Evolutionary conservation across 2,329 filamentous ascomycete genomes (phyloP), one percentile per base, ranked within the genome.

Genomic region (Colletotrichum sojae): DNA sequence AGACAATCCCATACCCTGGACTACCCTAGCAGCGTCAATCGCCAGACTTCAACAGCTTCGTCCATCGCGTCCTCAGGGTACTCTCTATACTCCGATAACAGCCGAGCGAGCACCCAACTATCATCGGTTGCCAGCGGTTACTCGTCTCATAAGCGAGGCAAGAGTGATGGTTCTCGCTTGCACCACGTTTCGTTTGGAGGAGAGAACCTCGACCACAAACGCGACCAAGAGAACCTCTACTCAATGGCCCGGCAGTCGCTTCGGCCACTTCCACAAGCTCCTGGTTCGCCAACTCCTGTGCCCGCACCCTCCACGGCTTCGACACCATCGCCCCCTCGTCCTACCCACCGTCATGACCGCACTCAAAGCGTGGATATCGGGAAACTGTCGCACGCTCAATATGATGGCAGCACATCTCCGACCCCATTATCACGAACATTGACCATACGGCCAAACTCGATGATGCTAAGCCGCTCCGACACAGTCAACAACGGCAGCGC

Each of bases 161-260:
- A 90, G 79, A 95, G 93, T 81, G 93, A 96, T 83, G 88, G 88
- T 66, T 86, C 86, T 69, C 84, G 85, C 51, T 86, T 90, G 76
- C 18, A 72, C 74, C 45, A 76, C 70, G 69, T 69, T 12, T 73
- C 76, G 31, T 78, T 83, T 77, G 78, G 84, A 60, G 60, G 60
- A 58, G 69, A 69, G 53, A 70, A 62, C 46, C 49, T 63, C 20
- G 54, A 69, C 45, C 73, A 81, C 61, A 80, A 83, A 73, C 81
- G 79, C 67, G 78, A 80, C 70, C 84, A 89, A n/a, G 89, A 90
- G 40, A 69, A 88, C 73, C 85, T 91, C 71, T 95, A 94, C 76
- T 89, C 88, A 73, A 91, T 87, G 73, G 88, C 92, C 69, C 91
- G 94, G 61, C 92, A 93, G 76, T 94, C 93, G 22, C 83, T 97